Evolutionary conservation across 805 yeast genomes (phyloP), one percentile per base, ranked within the genome.

Genomic region (Nakazawaea anatomiae): DNA sequence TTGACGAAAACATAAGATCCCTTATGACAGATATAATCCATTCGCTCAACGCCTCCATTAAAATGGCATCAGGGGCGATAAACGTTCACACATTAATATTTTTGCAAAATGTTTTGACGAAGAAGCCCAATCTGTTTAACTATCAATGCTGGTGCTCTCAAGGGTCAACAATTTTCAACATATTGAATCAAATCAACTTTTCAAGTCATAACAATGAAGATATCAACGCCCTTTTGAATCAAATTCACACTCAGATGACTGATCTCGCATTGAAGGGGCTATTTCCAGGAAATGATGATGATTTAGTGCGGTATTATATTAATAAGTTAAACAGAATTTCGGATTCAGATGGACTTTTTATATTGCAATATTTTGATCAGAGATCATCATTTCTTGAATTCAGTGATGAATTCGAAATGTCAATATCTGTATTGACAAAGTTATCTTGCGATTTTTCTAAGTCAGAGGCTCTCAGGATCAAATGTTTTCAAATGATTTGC

Each of bases 241-340:
- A 6, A 30, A 25, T 28, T 6, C 43, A 25, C 68, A 74, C 55
- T 14, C 52, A n/a, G 66, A 70, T 31, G 56, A 74, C 47, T 70
- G 66, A 52, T 49, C 51, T 9, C 49, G 72, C 34, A 63, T 58
- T 46, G 68, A 65, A 47, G 50, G 64, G 58, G 55, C 61, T 55
- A 44, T 67, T 75, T 25, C 62, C 61, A 1, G 77, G 82, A 0
- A 75, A 80, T 1, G 66, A 65, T 7, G 74, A 73, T 4, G 63
- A 61, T 9, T 57, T 81, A 32, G 63, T 79, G 1, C 61, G 63
- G 1, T 73, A 78, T 42, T 46, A 46, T 39, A 5, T 25, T 14
- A 29, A 18, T 8, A 58, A 57, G 41, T 51, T 58, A 50, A 61
- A 47, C 48, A 36, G 57, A 27, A 30, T 57, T 3, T 30, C 43